These are phyloP conservation scores for Ganoderma lucidum DNA, from an alignment of 1,284 basidiomycete species.

Conservation along the genomic window DNA sequence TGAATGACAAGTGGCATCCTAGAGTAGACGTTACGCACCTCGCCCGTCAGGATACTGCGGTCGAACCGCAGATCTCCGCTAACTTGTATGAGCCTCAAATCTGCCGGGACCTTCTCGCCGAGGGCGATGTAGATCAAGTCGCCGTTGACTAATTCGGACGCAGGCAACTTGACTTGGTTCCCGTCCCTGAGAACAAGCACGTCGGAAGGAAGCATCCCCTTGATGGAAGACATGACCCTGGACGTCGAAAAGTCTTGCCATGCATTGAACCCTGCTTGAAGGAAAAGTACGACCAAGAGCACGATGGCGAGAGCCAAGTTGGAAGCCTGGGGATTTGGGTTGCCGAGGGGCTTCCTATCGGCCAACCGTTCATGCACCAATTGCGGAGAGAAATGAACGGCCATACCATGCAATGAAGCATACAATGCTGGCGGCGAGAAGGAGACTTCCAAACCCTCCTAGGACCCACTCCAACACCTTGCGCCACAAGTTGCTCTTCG, in stretches of 20 bases:
- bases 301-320: conserved; percentile 57
- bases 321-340: conserved; percentile 50
- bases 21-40: conserved; percentile 57
- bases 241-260: conserved; percentile 57
- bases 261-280: conserved; percentile 60
- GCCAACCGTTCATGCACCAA: conserved; percentile 16
- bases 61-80: conserved; percentile 63
- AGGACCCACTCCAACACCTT: conserved; percentile 57
- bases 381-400: conserved; percentile 23
- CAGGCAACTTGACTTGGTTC: conserved; percentile 43
- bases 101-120: conserved; percentile 52
- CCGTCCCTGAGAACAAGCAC: conserved; percentile 54
- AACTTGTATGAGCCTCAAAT: conserved; percentile 55
- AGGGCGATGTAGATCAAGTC: conserved; percentile 41
- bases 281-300: conserved; percentile 53
- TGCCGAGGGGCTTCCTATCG: conserved; percentile 58
- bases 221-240: conserved; percentile 57
- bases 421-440: conserved; percentile 58
- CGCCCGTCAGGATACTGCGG: conserved; percentile 67
- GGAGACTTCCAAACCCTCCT: conserved; percentile 63
- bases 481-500: conserved; percentile 51
- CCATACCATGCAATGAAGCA: conserved; percentile 56
- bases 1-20: conserved; percentile 47
- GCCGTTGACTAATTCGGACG: conserved; percentile 40
- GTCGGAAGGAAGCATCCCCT: conserved; percentile 54